Base-by-base conservation (phyloP, 441 rosid genomes). In the Pelargonium fulgidum region DNA sequence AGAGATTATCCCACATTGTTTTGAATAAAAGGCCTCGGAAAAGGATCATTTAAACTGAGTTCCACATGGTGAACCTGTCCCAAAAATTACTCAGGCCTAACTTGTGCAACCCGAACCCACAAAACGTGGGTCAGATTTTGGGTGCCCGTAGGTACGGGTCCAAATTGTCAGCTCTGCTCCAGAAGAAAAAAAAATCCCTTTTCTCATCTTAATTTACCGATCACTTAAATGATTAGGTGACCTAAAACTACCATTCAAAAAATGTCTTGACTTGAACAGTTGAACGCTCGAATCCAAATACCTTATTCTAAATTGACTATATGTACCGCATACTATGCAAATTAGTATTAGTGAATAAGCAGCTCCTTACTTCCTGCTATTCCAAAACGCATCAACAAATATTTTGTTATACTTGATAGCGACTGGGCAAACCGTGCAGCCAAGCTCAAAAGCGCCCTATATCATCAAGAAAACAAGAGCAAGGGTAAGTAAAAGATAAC, bases 311-410 rank as follows among this genome's bases (percentile, higher is more conserved):
- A 44, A 44, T 44, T 44, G 41, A 36, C 41, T 36, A 36, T 5
- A 36, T 36, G 41, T 36, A 58, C 13, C 62, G 20, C 4, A 20
- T 19, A 58, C 29, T 58, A 17, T 58, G 12, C 10, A 13, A 61
- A 11, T 61, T 11, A 1, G 22, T 5, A 59, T 62, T 16, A 69
- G 8, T 3, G 2, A 36, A 58, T 16, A 61, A 44, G 11, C 26
- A 68, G 42, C n/a, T 69, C 41, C 93, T 78, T 86, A 94, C 99
- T 90, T 94, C 74, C 91, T 78, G 86, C 96, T 90, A 74, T 94
- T 94, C 96, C 99, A 94, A 80, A 94, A 94, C 17, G 99, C 99
- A 73, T 94, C 98, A 68, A 94, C 99, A 68, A 94, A 94, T 69
- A 90, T 89, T 80, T 89, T 92, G 67, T 92, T 94, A 87, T 92